Evolutionary conservation across 371 early-diverging fungal genomes (phyloP).

Genomic region (Lichtheimia ornata): DNA sequence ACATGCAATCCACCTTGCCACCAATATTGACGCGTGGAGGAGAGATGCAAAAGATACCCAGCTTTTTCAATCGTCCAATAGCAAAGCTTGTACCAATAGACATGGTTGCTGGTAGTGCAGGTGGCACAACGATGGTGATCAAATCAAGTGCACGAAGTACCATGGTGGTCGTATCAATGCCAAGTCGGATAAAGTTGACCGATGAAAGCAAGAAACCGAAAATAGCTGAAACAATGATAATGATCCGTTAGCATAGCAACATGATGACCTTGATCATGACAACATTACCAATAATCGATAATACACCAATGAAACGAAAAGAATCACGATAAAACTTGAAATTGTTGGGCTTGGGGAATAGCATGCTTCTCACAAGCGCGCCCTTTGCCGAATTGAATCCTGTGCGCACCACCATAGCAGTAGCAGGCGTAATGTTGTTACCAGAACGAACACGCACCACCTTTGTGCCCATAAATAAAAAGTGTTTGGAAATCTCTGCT

Average conservation of each 20-base stretch:
- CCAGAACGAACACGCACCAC: constrained; percentile 80
- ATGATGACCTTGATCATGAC: not conserved
- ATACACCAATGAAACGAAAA: constrained; percentile 92
- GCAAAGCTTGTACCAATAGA: constrained; percentile 97
- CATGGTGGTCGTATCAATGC: constrained; percentile 70
- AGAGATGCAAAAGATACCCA: constrained; percentile 93
- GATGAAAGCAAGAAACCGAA: constrained; percentile 84
- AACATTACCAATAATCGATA: constrained; percentile 68
- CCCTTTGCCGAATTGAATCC: constrained; percentile 99
- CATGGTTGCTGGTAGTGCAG: constrained; percentile 97
- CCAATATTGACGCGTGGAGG: constrained; percentile 95
- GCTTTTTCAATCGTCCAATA: constrained; percentile 77
- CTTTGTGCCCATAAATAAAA: constrained; percentile 91
- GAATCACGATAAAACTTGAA: constrained; percentile 96
- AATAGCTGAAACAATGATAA: constrained; percentile 38
- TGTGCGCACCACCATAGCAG: constrained; percentile 89
- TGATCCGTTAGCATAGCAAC: not conserved
- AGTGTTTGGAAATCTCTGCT: constrained; percentile 75
- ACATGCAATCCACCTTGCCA: constrained; percentile 94
- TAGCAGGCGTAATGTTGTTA: constrained; percentile 48
- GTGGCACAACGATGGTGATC: constrained; percentile 95
- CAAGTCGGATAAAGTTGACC: constrained; percentile 84
- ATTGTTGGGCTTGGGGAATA: constrained; percentile 92
- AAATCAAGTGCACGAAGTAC: constrained; percentile 89
- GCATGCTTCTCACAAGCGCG: constrained; percentile 90